Conservation (phyloP, 208 protist species). For the Trypanosoma cruzi region DNA sequence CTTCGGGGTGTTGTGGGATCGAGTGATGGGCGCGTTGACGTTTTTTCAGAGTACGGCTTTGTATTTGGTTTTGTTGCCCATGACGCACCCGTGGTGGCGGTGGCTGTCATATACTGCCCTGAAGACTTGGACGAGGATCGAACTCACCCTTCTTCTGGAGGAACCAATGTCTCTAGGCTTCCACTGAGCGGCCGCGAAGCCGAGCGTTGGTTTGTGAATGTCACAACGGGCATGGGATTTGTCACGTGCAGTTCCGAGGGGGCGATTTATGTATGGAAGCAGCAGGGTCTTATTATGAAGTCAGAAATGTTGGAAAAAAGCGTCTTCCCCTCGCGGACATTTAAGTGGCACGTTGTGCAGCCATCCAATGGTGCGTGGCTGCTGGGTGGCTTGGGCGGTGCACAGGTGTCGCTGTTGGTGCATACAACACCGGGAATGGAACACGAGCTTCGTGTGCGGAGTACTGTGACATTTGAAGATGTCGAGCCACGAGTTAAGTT, state of each 20-base stretch:
- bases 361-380: constrained; percentile 26
- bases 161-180: not conserved
- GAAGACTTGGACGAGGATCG: not conserved
- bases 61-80: constrained; percentile 75
- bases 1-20: constrained; percentile 71
- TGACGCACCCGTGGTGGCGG: constrained; percentile 51
- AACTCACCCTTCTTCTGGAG: not conserved
- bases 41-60: constrained; percentile 76
- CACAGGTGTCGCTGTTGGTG: constrained; percentile 12
- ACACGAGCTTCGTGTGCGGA: constrained; percentile 21
- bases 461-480: constrained; percentile 26
- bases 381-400: constrained; percentile 2
- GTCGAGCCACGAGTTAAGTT: constrained; percentile 17
- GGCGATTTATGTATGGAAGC: constrained; percentile 62
- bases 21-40: constrained; percentile 73
- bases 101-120: constrained; percentile 47
- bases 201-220: constrained; percentile 20
- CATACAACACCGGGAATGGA: constrained; percentile 29
- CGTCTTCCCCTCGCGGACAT: constrained; percentile 12
- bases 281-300: constrained; percentile 18
- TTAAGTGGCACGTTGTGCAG: constrained; percentile 27
- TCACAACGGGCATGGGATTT: constrained; percentile 59
- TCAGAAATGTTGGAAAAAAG: constrained; percentile 12
- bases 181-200: not conserved
- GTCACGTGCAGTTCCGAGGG: constrained; percentile 60